Evolutionary conservation across 106 monocot species (phyloP).

Genomic region (Allium cepa): DNA sequence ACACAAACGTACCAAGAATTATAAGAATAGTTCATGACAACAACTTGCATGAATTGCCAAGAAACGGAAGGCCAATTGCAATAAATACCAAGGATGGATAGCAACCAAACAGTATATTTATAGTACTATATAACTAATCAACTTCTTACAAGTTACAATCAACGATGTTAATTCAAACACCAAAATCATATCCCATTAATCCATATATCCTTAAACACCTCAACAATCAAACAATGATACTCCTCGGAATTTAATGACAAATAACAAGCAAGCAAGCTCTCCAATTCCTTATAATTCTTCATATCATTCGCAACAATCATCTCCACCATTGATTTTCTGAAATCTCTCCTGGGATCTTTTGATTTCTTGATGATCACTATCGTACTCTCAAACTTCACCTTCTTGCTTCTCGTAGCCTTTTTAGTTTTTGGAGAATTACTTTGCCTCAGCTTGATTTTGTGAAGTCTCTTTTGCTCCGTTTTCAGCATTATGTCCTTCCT

Average conservation of each 20-base stretch:
- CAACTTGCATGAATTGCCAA: too few relatives aligned
- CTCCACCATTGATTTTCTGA: constrained; percentile 21
- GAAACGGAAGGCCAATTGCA: too few relatives aligned
- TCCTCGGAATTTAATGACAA: constrained; percentile 15
- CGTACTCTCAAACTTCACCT: constrained; percentile 37
- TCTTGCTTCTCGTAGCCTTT: constrained; percentile 1
- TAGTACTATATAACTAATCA: too few relatives aligned
- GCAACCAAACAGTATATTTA: too few relatives aligned
- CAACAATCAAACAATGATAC: constrained; percentile 16
- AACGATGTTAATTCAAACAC: neutral
- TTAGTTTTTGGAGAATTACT: constrained; percentile 26
- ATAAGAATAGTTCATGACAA: too few relatives aligned
- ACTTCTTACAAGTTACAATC: neutral
- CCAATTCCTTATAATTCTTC: constrained; percentile 11
- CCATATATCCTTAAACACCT: constrained; percentile 22
- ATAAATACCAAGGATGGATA: too few relatives aligned
- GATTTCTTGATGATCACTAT: constrained; percentile 64
- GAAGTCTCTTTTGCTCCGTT: neutral
- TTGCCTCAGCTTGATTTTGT: constrained; percentile 10
- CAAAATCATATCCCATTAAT: neutral
- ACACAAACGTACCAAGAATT: too few relatives aligned
- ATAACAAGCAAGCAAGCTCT: constrained; percentile 18
- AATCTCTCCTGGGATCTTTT: constrained; percentile 8
- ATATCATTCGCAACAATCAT: constrained; percentile 18
- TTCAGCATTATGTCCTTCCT: constrained; percentile 6